Evolutionary conservation across 2,329 filamentous ascomycete species (phyloP), one percentile per base, ranked within the genome.

Genomic region (Verticillium nubilum): DNA sequence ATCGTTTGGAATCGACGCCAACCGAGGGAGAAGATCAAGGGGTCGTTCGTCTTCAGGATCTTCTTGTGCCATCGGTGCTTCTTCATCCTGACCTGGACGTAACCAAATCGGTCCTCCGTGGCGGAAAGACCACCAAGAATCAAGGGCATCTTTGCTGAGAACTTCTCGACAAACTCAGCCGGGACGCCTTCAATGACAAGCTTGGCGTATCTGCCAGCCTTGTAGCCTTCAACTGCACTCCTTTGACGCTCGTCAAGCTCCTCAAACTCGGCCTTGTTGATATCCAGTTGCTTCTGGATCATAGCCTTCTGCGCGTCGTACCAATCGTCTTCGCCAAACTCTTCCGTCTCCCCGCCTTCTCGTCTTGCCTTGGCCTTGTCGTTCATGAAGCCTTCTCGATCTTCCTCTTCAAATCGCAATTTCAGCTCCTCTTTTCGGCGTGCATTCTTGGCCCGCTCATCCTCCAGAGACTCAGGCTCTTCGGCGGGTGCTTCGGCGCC

Each of bases 51-150:
- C 80, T 99, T 99, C 66, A 99, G 82, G 67, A 98, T 98, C 80
- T 95, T 96, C 84, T 97, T 97, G 79, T 99, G 95, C 96, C 96
- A 99, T 65, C 95, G 84, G 74, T 99, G 95, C 58, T 92, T 86
- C 83, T 99, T 99, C 80, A 99, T 96, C 56, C 96, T 87, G 60
- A 97, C 88, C 74, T 99, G 95, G 9, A 98, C 88, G 70, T 90
- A 98, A 9, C 95, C 96, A 72, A 97, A 97, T 56, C 96, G 87
- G 73, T 98, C 93, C 74, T 99, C 95, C 0, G 94, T 97, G 7
- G 95, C 85, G 12, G 92, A 89, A 42, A 99, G 81, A n/a, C 95
- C 96, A 57, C 95, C 95, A 31, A 98, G 83, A 57, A 99, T 85
- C 61, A 99, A 82, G 19, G 95, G 95, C 71, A 87, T 89, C 56